Evolutionary conservation across 2,329 filamentous ascomycete species (phyloP), one percentile per base, ranked within the genome.

Genomic region (Diplodia mutila): DNA sequence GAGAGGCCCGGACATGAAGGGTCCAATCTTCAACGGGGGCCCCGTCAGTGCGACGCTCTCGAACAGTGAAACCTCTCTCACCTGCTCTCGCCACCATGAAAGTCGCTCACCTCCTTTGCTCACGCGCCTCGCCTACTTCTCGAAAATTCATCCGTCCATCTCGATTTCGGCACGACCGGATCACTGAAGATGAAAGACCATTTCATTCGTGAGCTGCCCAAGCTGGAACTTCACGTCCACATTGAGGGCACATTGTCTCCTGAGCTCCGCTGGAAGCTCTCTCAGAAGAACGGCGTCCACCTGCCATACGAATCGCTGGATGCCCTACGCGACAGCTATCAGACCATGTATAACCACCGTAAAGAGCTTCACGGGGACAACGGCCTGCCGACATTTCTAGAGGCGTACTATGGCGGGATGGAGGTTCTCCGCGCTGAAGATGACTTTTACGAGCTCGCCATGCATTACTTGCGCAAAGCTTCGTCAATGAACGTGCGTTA

Each of bases 191-290:
- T 63, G 59, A 46, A 63, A 25, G 25, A 29, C 29, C 46, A 63
- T 16, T 66, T 66, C 29, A 46, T 70, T 21, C 42, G 14, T 39
- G 61, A 70, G 1, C 72, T 83, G 0, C 81, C 82, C 6, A 83
- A 83, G 65, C 78, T 82, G 27, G 82, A 84, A 69, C 79, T 83
- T 7, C 82, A 84, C 69, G 67, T 84, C 25, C 81, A 84, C 71
- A 81, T 84, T 61, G 82, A 84, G 74, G 82, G 82, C 7, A 82
- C 79, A 1, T 72, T 83, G n/a, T 78, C 75, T 1, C 79, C 81
- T 0, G 71, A 75, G 21, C 73, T 83, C 1, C 75, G 78, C 63
- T 83, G 80, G 80, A 76, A 77, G 32, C 74, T 83, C 11, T 75
- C 81, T 2, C 75, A 77, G 32, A 77, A 78, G 23, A 83, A 83